phyloP scores from a whole-genome alignment of 208 protist genomes.

The Crithidia brevicula region DNA sequence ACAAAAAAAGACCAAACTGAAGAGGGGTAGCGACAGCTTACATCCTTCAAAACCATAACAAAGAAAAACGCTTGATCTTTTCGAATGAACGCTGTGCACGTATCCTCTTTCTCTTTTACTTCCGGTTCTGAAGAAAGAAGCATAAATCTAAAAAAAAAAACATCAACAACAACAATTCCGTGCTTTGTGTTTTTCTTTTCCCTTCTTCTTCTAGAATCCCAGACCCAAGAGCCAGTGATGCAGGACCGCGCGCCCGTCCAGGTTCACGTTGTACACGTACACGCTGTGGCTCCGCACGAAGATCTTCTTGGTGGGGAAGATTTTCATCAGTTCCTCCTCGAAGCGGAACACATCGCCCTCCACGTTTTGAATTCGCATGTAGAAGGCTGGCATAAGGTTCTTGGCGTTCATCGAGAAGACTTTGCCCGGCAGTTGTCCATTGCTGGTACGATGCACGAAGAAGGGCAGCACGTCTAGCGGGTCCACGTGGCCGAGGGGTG shows the following conservation, averaged over 20 bases:
- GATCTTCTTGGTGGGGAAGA: slow-evolving; percentile 91
- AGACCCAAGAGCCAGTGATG: slow-evolving; percentile 90
- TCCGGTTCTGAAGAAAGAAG: too few relatives aligned
- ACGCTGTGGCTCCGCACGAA: slow-evolving; percentile 73
- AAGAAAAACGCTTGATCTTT: too few relatives aligned
- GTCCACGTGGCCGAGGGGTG: slow-evolving; percentile 81
- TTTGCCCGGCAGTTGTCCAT: slow-evolving; percentile 74
- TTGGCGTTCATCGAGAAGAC: slow-evolving; percentile 73
- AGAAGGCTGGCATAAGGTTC: slow-evolving; percentile 81
- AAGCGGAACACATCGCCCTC: slow-evolving; percentile 85
- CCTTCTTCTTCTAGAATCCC: slow-evolving; percentile 61
- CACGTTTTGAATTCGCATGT: slow-evolving; percentile 64
- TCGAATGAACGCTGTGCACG: too few relatives aligned
- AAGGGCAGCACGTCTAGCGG: slow-evolving; percentile 81
- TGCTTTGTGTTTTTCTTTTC: not conserved
- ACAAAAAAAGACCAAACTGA: too few relatives aligned
- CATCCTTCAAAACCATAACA: too few relatives aligned
- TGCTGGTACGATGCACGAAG: slow-evolving; percentile 83
- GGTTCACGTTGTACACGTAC: slow-evolving; percentile 83
- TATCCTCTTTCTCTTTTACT: too few relatives aligned
- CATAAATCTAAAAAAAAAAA: too few relatives aligned
- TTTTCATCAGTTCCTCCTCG: slow-evolving; percentile 91
- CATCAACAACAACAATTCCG: not conserved
- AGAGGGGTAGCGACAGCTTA: too few relatives aligned
- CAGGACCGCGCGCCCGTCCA: slow-evolving; percentile 73